phyloP scores from a whole-genome alignment of 139 green algal genomes.

The Chlamydomonas asymmetrica region DNA sequence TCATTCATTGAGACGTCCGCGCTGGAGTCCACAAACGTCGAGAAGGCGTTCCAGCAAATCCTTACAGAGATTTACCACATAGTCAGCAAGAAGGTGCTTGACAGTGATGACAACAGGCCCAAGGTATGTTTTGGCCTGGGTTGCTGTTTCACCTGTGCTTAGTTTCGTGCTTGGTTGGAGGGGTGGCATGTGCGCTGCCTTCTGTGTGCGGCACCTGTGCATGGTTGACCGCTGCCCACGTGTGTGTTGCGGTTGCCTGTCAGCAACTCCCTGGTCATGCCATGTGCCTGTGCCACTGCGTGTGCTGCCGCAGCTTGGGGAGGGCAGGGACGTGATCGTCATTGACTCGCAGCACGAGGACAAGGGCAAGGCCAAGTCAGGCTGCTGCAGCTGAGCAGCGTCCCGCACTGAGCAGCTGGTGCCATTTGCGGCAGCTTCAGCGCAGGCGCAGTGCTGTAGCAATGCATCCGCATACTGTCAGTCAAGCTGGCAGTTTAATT shows the following conservation, averaged over 20 bases:
- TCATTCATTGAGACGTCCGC: slow-evolving; percentile 99
- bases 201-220: too few species aligned
- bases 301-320: slow-evolving; percentile 65
- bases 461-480: too few species aligned
- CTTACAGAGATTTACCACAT: slow-evolving; percentile 98
- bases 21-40: slow-evolving; percentile 97
- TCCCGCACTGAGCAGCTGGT: background rate
- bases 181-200: background rate
- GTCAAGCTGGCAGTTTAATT: too few species aligned
- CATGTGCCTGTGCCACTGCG: too few species aligned
- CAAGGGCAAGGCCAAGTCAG: slow-evolving; percentile 48
- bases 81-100: slow-evolving; percentile 90
- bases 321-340: slow-evolving; percentile 56
- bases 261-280: too few species aligned
- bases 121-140: slow-evolving; percentile 25
- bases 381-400: slow-evolving; percentile 43
- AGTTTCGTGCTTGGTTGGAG: background rate
- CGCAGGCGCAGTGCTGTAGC: too few species aligned
- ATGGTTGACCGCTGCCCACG: too few species aligned
- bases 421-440: background rate
- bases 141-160: background rate
- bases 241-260: too few species aligned
- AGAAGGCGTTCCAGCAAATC: slow-evolving; percentile 96
- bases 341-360: slow-evolving; percentile 53
- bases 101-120: slow-evolving; percentile 51